Evolutionary conservation across 345 rosid species (phyloP), one percentile per base, ranked within the genome.

Genomic region (Hirschfeldia incana): DNA sequence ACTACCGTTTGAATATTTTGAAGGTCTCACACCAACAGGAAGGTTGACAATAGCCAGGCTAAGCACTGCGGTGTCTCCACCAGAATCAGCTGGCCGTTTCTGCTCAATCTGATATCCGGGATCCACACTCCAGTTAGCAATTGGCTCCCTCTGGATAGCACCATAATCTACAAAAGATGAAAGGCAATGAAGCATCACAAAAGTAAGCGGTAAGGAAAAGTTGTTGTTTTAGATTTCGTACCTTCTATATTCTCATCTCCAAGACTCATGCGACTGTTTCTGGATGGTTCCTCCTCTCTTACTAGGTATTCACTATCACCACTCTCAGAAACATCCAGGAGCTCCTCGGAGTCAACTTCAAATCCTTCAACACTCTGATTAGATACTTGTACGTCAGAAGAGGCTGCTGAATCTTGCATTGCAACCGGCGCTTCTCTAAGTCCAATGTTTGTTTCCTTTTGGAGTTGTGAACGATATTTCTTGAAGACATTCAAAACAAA

Each of bases 11-110:
- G 58, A 66, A 58, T 83, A 89, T 67, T 84, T 91, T 28, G 85
- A 81, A 81, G 87, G 84, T 81, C 85, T 94, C 81, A 94, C 90
- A 51, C 98, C 98, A 46, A 91, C 94, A 65, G 98, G 97, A 81
- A 91, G 92, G 86, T 74, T 74, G 85, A 90, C 89, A 78, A 89
- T 76, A 78, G 94, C 84, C 29, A 88, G 58, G 70, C 85, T 90
- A 64, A 84, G 86, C 72, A 76, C 72, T 62, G 88, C 78, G 44
- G 83, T 76, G 75, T 89, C 86, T 78, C 83, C 90, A 42, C 83
- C 90, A 42, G 90, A 75, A 53, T 81, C 83, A 76, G 81, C 81
- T 68, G 83, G 78, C 87, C 91, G 78, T 82, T 91, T 92, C 84
- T 76, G 86, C 29, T 91, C 94, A 80, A 83, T 86, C 77, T 85